A percentile compares a stretch with the other conserved stretches of the same genome.
phyloP scores from a whole-genome alignment of 1,284 basidiomycete genomes.

The Boletus semigastroideus region DNA sequence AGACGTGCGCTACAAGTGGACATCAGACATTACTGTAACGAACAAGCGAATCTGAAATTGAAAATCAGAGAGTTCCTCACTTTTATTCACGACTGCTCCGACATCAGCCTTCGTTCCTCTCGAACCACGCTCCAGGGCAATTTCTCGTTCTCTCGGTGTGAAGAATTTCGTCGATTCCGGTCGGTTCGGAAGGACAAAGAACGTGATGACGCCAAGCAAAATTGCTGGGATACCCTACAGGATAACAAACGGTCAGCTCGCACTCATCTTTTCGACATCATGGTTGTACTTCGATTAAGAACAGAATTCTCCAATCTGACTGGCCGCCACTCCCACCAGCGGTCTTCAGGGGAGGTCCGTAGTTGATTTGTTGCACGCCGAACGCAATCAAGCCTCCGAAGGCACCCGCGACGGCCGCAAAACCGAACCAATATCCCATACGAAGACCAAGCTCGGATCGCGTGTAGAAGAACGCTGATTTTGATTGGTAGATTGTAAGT shows the following conservation, averaged over 20 bases:
- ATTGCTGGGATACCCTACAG: slow-evolving; percentile 63
- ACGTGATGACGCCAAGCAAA: slow-evolving; percentile 65
- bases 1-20: slow-evolving; percentile 51
- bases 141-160: slow-evolving; percentile 65
- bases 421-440: slow-evolving; percentile 79
- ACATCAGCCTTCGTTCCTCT: slow-evolving; percentile 65
- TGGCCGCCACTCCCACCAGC: slow-evolving; percentile 27
- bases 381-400: slow-evolving; percentile 79
- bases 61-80: slow-evolving; percentile 37
- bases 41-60: neutral
- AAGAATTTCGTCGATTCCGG: slow-evolving; percentile 75
- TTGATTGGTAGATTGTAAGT: neutral
- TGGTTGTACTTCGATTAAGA: slow-evolving; percentile 67
- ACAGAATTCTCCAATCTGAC: slow-evolving; percentile 62
- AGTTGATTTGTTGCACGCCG: slow-evolving; percentile 60
- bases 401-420: slow-evolving; percentile 76
- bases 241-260: neutral
- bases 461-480: slow-evolving; percentile 70
- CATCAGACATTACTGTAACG: neutral
- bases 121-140: slow-evolving; percentile 76
- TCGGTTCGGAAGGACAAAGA: slow-evolving; percentile 70
- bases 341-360: slow-evolving; percentile 20
- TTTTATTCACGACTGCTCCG: slow-evolving; percentile 65
- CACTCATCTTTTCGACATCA: neutral
- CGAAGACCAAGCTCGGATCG: slow-evolving; percentile 69